These are phyloP conservation scores for Cyanidiococcus yangmingshanensis DNA, from an alignment of 23 red algal species.

Conservation along the genomic window DNA sequence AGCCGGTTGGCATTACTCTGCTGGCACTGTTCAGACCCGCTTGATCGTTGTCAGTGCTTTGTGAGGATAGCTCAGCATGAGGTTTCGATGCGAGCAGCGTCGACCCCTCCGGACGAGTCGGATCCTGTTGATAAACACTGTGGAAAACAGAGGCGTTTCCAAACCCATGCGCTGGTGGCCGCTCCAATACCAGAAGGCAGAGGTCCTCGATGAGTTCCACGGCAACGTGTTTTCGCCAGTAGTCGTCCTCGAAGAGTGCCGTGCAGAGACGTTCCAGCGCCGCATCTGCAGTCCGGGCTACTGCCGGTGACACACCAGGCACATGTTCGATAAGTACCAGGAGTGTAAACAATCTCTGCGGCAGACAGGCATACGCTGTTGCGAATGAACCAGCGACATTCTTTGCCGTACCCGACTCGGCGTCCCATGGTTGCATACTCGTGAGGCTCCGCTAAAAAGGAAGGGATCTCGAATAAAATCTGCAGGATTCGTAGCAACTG, in stretches of 20 bases:
- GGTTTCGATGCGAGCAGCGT: not conserved
- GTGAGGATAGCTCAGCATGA: not conserved
- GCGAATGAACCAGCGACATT: not conserved
- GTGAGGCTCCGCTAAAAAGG: not conserved
- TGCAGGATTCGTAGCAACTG: slow-evolving; percentile 6
- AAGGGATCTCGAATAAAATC: slow-evolving; percentile 10
- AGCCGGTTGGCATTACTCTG: not conserved
- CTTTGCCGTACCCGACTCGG: not conserved
- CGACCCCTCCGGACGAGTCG: not conserved
- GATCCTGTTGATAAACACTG: not conserved
- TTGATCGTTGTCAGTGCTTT: not conserved
- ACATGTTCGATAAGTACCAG: not conserved
- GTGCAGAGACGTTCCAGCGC: not conserved
- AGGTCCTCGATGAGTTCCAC: not conserved
- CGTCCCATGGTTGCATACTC: not conserved
- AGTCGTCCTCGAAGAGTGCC: not conserved
- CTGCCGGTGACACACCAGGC: not conserved
- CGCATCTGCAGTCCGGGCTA: not conserved
- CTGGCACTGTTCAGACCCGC: not conserved
- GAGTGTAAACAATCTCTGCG: not conserved
- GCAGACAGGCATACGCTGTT: not conserved
- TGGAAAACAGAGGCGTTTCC: not conserved
- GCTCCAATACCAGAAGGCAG: not conserved
- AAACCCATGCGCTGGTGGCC: not conserved
- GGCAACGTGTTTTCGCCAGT: not conserved